Evolutionary conservation across 1,284 basidiomycete genomes (phyloP).

Genomic region (Puccinia brachypodii): DNA sequence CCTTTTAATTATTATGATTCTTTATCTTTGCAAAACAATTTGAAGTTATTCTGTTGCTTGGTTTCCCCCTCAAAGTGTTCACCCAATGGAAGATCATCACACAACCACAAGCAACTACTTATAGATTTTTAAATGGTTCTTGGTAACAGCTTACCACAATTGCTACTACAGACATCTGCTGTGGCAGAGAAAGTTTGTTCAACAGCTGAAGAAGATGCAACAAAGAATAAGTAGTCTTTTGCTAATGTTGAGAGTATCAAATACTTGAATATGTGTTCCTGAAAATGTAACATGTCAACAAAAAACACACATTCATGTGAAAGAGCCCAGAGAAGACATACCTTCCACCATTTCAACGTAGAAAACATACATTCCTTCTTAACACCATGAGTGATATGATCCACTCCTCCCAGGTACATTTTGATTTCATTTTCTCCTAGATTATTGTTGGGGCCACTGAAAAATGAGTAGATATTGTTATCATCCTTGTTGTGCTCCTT

Average conservation of each 20-base stretch:
- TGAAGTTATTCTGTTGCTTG: not conserved
- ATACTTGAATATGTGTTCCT: not conserved
- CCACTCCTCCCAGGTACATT: not conserved
- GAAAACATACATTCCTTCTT: not conserved
- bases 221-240: not conserved
- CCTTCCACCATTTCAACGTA: slow-evolving; percentile 1
- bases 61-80: not conserved
- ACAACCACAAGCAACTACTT: not conserved
- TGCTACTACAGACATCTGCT: not conserved
- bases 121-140: not conserved
- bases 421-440: not conserved
- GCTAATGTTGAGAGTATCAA: not conserved
- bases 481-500: not conserved
- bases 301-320: not conserved
- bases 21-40: not conserved
- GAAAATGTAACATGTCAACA: not conserved
- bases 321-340: not conserved
- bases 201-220: not conserved
- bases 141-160: not conserved
- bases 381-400: not conserved
- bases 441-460: not conserved
- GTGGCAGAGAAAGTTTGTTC: not conserved
- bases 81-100: not conserved
- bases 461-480: not conserved
- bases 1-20: not conserved